Percentiles rank a stretch among this genome's conserved stretches.
phyloP scores from a whole-genome alignment of 805 yeast genomes.

The Sugiyamaella qingdaonensis region DNA sequence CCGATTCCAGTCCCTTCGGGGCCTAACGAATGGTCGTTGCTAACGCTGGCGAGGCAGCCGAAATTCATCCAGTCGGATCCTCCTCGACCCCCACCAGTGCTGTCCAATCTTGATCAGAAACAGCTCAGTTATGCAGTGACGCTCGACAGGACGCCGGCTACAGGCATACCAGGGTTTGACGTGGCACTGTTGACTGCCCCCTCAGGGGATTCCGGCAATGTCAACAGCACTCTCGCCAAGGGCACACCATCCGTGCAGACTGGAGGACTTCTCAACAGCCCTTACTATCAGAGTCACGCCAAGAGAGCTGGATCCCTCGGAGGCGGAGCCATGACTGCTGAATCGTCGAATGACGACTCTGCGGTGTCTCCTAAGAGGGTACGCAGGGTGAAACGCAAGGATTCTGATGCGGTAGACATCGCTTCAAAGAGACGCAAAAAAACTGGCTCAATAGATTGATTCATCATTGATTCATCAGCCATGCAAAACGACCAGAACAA shows the following conservation, averaged over 20 bases:
- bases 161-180: slow-evolving; percentile 77
- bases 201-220: not conserved
- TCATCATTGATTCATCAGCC: no score
- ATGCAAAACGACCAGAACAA: no score
- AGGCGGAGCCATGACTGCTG: slow-evolving; percentile 15
- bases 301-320: slow-evolving; percentile 5
- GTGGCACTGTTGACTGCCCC: slow-evolving; percentile 59
- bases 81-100: slow-evolving; percentile 38
- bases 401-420: not conserved
- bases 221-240: not conserved
- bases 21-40: slow-evolving; percentile 22
- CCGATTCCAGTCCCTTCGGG: slow-evolving; percentile 33
- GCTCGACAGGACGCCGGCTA: slow-evolving; percentile 60
- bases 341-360: slow-evolving; percentile 21
- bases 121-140: slow-evolving; percentile 47
- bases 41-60: slow-evolving; percentile 26
- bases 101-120: slow-evolving; percentile 47
- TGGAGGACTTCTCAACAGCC: not conserved
- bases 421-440: not conserved
- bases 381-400: slow-evolving; percentile 9
- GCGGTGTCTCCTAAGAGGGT: slow-evolving; percentile 3
- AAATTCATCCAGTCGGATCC: slow-evolving; percentile 19
- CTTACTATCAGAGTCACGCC: slow-evolving; percentile 8
- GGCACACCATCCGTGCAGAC: not conserved
- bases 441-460: no score